Evolutionary conservation across 176 grass and related monocot species (phyloP), one percentile per base, ranked within the genome.

Genomic region (Ananas comosus): DNA sequence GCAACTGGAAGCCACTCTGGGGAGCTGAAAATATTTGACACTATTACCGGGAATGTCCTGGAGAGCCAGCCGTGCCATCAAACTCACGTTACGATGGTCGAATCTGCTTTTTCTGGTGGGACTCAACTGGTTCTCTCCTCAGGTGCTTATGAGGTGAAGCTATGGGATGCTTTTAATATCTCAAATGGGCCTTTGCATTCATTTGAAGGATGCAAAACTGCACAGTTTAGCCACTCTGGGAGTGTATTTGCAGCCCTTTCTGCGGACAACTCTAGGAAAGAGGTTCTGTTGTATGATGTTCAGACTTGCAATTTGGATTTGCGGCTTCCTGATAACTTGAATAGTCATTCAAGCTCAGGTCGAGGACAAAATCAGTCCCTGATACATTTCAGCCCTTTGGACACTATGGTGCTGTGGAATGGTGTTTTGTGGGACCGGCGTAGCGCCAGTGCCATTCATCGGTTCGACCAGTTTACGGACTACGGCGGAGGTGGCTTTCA

Each of bases 391-490:
- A 97, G 84, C 74, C 89, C 94, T 64, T 85, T 64, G 13, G 94
- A 97, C 29, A 84, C 69, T 4, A 88, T 93, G 89, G 69, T 97
- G 61, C 73, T 97, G 72, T 97, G 89, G 89, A 97, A 97, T 50
- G 94, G 94, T 47, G 72, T 85, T 28, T 88, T 97, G 67, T 97
- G 94, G 94, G 94, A 97, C 82, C 80, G 75, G 23, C 82, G 89
- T 27, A 77, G 70, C 50, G 63, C 80, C 10, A 77, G 74, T 68
- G 70, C 87, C 56, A 42, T 97, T 51, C 87, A 90, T 85, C 84
- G 84, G 63, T 97, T 97, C 69, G 94, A 97, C 57, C 94, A 97
- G 69, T 97, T 97, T 78, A 97, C 94, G 51, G 94, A 97, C 74
- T 97, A 92, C 47, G 83, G 94, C 28, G 94, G 94, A 0, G 94